Evolutionary conservation across 257 asterid genomes (phyloP), one percentile per base, ranked within the genome.

Genomic region (Solanum gracilifrons): DNA sequence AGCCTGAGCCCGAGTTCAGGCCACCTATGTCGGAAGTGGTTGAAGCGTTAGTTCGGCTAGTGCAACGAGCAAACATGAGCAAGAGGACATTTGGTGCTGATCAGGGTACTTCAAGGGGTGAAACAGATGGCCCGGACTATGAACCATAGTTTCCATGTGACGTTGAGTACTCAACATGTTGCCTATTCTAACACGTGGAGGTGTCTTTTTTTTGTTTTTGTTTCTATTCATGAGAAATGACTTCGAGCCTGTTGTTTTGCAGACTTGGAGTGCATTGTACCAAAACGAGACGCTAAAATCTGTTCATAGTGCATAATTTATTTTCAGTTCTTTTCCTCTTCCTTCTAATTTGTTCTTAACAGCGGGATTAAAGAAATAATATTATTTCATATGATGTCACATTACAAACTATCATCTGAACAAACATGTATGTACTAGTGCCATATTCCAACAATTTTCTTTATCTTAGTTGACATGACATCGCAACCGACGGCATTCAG

Each of bases 21-120:
- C 99, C 98, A 27, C 98, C 98, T 9, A 95, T 97, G 95, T 97
- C 98, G 9, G 98, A 97, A 88, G 99, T 97, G 90, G 99, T 97
- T 48, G 93, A 97, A 85, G 98, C 98, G 37, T 92, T 97, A 94
- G 99, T 96, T 48, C 95, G 98, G 3, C 86, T 97, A 89, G 99
- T 95, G 86, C 98, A 97, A 83, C 97, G 99, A 37, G 98, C 99
- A 58, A 95, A 96, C 91, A 95, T 96, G 98, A 96, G 99, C 94
- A 96, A 93, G 96, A 92, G 99, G 87, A 96, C 99, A 1, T 90
- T 95, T 25, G 98, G 98, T 80, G 94, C 91, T 16, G 99, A 91
- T n/a, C 92, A 95, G 72, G 92, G 93, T 29, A 48, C 91, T 18
- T 35, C 93, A 23, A 87, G 90, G 36, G 95, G 87, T 64, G 87